Evolutionary conservation across 108 stramenopile genomes (phyloP), one percentile per base, ranked within the genome.

Genomic region (Fragilariopsis cylindrus): DNA sequence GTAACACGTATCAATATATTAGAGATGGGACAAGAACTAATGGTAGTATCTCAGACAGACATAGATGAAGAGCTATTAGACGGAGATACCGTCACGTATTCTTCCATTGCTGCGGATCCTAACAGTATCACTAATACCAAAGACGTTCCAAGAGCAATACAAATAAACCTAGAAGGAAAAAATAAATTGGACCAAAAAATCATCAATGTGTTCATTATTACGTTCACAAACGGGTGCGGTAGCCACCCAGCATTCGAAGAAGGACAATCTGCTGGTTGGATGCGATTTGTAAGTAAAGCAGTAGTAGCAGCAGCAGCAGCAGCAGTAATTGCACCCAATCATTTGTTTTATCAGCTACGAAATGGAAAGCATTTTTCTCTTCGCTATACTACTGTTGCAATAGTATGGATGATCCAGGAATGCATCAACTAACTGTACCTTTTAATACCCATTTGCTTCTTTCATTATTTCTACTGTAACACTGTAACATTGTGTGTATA

Each of bases 231-330:
- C 48, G 57, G 40, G 5, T 82, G 82, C 48, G 73, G 39, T 52
- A 55, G 53, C 16, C 78, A 75, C 46, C 82, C 76, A 1, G 73
- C 78, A 2, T 39, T 82, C n/a, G 19, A 43, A 18, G 48, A 52
- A 46, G 82, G 77, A 48, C 57, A 77, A 60, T 57, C 50, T 46
- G 65, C 66, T 62, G 82, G 82, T 13, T 82, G 82, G 82, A 60
- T 55, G 42, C n/a, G 7, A 15, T 70, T 84, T 54, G 76, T 76
- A 74, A 84, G 78, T 78, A 30, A 13, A 18, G 7, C 19, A 30
- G 30, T 30, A 30, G 30, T 0, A 30, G 30, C 30, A 30, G 30
- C 2, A 30, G 19, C 19, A 19, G 7, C 3, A 53, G 7, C 13
- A 7, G 8, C 42, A 50, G 12, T 7, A 16, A 53, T 52, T 69